Conservation (phyloP, 73 alveolate species). For the Uronychia setigera region DNA sequence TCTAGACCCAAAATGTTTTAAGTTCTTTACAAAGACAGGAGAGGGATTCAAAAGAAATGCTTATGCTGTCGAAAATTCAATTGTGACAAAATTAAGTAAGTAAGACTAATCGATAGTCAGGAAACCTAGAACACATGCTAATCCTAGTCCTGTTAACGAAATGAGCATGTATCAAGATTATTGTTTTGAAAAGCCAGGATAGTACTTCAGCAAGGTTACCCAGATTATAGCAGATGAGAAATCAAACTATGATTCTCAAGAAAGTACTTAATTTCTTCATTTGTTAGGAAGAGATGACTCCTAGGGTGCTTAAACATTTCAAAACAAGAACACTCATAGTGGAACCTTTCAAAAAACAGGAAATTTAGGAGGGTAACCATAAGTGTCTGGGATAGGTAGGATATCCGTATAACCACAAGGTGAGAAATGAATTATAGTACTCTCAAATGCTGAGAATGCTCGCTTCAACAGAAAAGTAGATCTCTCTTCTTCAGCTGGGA, state of each 20-base stretch:
- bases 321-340: background rate
- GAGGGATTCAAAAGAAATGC: background rate
- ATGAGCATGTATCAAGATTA: too few species aligned
- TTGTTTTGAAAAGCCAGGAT: too few species aligned
- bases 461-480: background rate
- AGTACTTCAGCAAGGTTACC: too few species aligned
- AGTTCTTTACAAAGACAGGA: background rate
- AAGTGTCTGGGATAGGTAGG: background rate
- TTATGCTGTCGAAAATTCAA: background rate
- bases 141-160: background rate
- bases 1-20: background rate
- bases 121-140: background rate
- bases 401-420: background rate
- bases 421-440: background rate
- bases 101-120: background rate
- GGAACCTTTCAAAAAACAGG: background rate
- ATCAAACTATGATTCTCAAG: too few species aligned
- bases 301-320: too few species aligned
- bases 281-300: too few species aligned
- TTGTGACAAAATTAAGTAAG: background rate
- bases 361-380: too few species aligned
- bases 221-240: too few species aligned
- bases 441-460: background rate
- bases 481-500: background rate
- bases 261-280: too few species aligned